Evolutionary conservation across 1,284 basidiomycete species (phyloP).

Genomic region (Boletus sp.): DNA sequence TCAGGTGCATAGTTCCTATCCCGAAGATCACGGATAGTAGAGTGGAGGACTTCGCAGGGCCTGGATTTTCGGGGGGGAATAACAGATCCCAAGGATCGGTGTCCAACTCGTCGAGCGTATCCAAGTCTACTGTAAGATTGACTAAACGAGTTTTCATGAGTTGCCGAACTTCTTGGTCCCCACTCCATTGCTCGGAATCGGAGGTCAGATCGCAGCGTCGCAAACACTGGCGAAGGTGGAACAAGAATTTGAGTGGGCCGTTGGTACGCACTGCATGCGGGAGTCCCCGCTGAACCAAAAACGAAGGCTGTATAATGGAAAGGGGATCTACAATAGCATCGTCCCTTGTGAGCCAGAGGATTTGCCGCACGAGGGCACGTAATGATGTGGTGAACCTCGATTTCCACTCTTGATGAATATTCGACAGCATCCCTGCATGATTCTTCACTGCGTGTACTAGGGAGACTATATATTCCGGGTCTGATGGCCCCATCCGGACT

Average conservation of each 20-base stretch:
- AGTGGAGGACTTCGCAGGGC: constrained; percentile 1
- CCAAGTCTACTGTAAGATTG: constrained; percentile 42
- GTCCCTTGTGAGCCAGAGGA: constrained; percentile 48
- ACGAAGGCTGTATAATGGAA: constrained; percentile 76
- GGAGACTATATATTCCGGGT: constrained; percentile 44
- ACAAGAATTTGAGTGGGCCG: constrained; percentile 63
- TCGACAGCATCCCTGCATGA: constrained; percentile 27
- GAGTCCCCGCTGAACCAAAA: constrained; percentile 67
- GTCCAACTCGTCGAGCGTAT: constrained; percentile 34
- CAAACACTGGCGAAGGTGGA: constrained; percentile 65
- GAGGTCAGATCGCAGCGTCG: constrained; percentile 13
- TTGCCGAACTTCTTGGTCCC: constrained; percentile 22
- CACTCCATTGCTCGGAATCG: constrained; percentile 8
- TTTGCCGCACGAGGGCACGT: constrained; percentile 39
- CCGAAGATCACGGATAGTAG: constrained; percentile 17
- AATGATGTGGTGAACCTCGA: constrained; percentile 29
- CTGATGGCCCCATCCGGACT: constrained; percentile 40
- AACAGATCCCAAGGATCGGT: constrained; percentile 34
- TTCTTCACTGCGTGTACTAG: constrained; percentile 33
- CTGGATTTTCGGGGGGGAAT: constrained; percentile 13
- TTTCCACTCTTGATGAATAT: constrained; percentile 26
- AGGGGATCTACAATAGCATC: constrained; percentile 63
- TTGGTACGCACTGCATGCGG: constrained; percentile 64
- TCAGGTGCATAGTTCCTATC: constrained; percentile 20
- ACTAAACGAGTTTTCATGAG: constrained; percentile 41